Percentiles rank a stretch among this genome's conserved stretches.
These are phyloP conservation scores for Nakazawaea sp. DNA, from an alignment of 805 yeast genomes.

Conservation along the genomic window DNA sequence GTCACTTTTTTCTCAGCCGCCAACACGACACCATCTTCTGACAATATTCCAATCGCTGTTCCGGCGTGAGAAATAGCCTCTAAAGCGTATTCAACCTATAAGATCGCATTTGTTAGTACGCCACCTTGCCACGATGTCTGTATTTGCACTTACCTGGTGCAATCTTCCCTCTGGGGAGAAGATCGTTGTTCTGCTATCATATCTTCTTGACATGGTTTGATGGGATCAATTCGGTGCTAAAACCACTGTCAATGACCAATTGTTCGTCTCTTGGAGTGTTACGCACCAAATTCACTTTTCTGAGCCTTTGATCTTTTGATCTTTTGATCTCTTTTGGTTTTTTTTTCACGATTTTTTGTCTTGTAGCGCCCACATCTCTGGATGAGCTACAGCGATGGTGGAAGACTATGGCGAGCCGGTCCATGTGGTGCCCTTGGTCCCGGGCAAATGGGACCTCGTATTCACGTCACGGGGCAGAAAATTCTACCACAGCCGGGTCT, in stretches of 20 bases:
- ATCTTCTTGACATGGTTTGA: conserved; percentile 75
- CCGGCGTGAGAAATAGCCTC: conserved; percentile 86
- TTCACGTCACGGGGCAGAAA: conserved; percentile 34
- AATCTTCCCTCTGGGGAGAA: conserved; percentile 98
- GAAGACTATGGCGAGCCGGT: conserved; percentile 7
- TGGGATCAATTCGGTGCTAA: too few relatives aligned
- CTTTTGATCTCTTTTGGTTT: too few relatives aligned
- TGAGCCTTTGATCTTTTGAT: neutral
- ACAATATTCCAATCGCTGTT: conserved; percentile 72
- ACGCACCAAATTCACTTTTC: too few relatives aligned
- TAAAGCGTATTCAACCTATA: conserved; percentile 86
- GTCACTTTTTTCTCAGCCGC: conserved; percentile 98
- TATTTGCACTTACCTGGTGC: conserved; percentile 58
- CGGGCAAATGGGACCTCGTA: conserved; percentile 35
- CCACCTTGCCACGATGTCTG: neutral
- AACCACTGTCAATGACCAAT: too few relatives aligned
- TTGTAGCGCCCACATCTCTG: too few relatives aligned
- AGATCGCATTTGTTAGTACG: conserved; percentile 6
- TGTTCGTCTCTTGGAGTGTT: too few relatives aligned
- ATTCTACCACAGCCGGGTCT: conserved; percentile 28
- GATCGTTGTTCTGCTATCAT: conserved; percentile 97
- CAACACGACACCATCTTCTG: conserved; percentile 82
- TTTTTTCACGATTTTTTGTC: too few relatives aligned
- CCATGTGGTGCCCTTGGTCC: conserved; percentile 1
- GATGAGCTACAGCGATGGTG: too few relatives aligned